Percentiles rank a stretch among this genome's conserved stretches.
Evolutionary conservation across 2,329 filamentous ascomycete genomes (phyloP).

Genomic region (Penicillium brevicompactum): DNA sequence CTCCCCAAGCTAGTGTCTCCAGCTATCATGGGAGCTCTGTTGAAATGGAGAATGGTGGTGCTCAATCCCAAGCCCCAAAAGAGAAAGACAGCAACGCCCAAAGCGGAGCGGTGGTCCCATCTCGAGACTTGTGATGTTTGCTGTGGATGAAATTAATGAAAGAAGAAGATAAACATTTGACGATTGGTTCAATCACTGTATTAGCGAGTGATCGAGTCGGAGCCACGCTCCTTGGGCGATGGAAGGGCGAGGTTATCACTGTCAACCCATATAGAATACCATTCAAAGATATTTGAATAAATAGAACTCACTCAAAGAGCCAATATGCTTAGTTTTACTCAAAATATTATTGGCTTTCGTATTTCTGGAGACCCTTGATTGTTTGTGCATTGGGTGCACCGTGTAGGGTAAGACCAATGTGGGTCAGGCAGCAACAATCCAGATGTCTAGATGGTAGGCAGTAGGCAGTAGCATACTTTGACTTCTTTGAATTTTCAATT

Average conservation of each 20-base stretch:
- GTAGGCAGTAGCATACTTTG: background rate
- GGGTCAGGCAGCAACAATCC: background rate
- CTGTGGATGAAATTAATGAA: background rate
- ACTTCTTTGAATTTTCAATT: background rate
- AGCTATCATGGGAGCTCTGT: background rate
- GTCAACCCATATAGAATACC: too few relatives aligned
- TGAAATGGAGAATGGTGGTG: background rate
- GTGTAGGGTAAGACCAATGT: background rate
- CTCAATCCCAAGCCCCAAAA: background rate
- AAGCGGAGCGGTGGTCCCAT: conserved; percentile 1
- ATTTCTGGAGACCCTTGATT: background rate
- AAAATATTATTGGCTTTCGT: too few relatives aligned
- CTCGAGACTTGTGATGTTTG: background rate
- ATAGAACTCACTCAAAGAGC: too few relatives aligned
- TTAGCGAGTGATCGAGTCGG: too few relatives aligned
- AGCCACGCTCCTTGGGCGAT: too few relatives aligned
- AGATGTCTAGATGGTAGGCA: background rate
- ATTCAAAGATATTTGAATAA: too few relatives aligned
- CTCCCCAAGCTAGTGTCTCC: background rate
- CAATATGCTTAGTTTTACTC: too few relatives aligned
- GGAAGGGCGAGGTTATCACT: too few relatives aligned
- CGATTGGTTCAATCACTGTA: too few relatives aligned
- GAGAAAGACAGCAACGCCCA: background rate
- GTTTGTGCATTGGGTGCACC: background rate
- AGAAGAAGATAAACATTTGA: background rate